A percentile compares a stretch with the other conserved stretches of the same genome.
phyloP scores from a whole-genome alignment of 2,329 filamentous ascomycete genomes.

The Phialocephala subalpina region DNA sequence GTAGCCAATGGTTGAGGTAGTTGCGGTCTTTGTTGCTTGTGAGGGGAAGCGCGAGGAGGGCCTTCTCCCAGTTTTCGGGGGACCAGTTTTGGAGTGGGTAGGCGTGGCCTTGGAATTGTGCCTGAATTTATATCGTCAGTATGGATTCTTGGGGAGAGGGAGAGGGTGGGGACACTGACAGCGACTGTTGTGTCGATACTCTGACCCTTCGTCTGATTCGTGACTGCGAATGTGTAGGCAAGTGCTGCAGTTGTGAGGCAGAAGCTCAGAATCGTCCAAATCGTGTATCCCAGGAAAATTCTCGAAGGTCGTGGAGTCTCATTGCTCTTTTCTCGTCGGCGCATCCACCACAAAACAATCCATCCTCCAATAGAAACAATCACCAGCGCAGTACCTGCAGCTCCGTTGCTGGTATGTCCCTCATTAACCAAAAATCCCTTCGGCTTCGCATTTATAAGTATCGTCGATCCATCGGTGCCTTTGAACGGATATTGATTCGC shows the following conservation, averaged over 20 bases:
- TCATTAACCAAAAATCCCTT: conserved; percentile 22
- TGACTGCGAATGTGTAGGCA: conserved; percentile 27
- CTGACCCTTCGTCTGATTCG: conserved; percentile 29
- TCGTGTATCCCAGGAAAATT: conserved; percentile 25
- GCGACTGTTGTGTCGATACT: conserved; percentile 23
- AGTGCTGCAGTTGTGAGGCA: conserved; percentile 26
- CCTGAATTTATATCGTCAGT: too few relatives aligned
- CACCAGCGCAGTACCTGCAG: conserved; percentile 29
- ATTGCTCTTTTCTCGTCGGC: conserved; percentile 14
- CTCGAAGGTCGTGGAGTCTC: conserved; percentile 14
- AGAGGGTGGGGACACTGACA: too few relatives aligned
- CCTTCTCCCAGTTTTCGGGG: conserved; percentile 31
- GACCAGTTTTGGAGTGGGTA: conserved; percentile 31
- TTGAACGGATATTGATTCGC: conserved; percentile 32
- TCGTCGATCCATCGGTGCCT: background rate
- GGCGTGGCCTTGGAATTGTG: conserved; percentile 17
- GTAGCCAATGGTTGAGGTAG: conserved; percentile 28
- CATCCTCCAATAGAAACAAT: conserved; percentile 29
- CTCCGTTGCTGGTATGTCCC: conserved; percentile 33
- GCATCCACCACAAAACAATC: conserved; percentile 20
- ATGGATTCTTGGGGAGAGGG: too few relatives aligned
- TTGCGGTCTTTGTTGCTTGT: conserved; percentile 9
- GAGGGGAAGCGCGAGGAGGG: conserved; percentile 25
- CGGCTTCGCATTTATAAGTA: conserved; percentile 29
- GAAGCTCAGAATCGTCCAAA: conserved; percentile 26